Base-by-base conservation (phyloP, 495 filamentous ascomycete species). In the Darksidea phi region DNA sequence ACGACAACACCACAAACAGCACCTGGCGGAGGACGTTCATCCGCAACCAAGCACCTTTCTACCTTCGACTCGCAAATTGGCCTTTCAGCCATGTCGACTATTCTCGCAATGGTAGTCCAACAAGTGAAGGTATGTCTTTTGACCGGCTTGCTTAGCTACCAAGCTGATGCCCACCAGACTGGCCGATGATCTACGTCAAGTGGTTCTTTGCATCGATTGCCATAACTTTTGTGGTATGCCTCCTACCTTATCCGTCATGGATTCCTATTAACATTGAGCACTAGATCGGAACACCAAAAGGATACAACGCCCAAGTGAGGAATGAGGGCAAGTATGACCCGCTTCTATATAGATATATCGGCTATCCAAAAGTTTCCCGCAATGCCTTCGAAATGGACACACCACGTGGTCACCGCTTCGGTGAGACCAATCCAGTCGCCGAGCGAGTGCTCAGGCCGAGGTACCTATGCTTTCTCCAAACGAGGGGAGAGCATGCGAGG, bases 341-440 rank as follows among this genome's bases (percentile, higher is more conserved):
- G 12, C 59, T 69, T 23, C 63, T 59, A 15, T 67, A 67, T 56
- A 41, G 47, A 42, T 67, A 63, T 49, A 26, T 45, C 21, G 67
- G 65, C 13, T 70, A 68, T 47, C 57, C 67, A 7, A 67, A 70
- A 34, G 57, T 54, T n/a, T 64, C 67, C 20, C 55, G 65, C 18
- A 70, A 70, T 42, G 28, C 48, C 1, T 47, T 68, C 42, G 67
- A 70, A 49, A 57, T 63, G 45, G 26, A 45, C 15, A 57, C 25
- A 17, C 42, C 18, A 6, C 58, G 25, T 13, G 41, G 56, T 13
- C 25, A 60, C 12, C 23, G 45, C 26, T 25, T 52, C 15, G 52
- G 54, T 17, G 59, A 55, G 25, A 41, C 53, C 18, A 56, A 67
- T 41, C 58, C 63, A 4, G 48, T 61, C 13, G 38, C 45, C 18